Percentiles rank a stretch among this genome's conserved stretches.
These are phyloP conservation scores for Cladobotryum mycophilum DNA, from an alignment of 2,329 filamentous ascomycete genomes.

Conservation along the genomic window DNA sequence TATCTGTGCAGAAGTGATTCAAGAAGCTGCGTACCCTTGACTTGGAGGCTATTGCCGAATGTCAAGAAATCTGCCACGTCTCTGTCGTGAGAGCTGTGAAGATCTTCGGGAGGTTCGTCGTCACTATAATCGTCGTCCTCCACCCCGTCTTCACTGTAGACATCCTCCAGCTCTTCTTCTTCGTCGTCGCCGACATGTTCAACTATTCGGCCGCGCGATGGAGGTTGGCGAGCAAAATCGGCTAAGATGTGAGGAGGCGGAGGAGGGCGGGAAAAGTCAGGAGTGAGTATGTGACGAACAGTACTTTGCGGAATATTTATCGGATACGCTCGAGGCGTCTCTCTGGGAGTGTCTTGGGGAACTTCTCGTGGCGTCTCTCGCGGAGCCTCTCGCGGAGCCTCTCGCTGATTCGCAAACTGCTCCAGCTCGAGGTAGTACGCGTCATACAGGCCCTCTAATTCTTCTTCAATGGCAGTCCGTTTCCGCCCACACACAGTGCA, in stretches of 20 bases:
- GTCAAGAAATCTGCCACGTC: slow-evolving; percentile 85
- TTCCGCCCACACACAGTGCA: slow-evolving; percentile 96
- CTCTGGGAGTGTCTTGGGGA: slow-evolving; percentile 52
- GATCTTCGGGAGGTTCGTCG: slow-evolving; percentile 61
- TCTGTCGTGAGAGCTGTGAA: slow-evolving; percentile 56
- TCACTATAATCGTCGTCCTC: slow-evolving; percentile 59
- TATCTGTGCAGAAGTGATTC: slow-evolving; percentile 37
- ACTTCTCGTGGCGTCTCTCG: slow-evolving; percentile 51
- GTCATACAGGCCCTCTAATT: slow-evolving; percentile 94
- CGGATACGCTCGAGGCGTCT: slow-evolving; percentile 48
- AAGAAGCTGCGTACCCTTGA: slow-evolving; percentile 62
- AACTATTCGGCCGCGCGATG: slow-evolving; percentile 68
- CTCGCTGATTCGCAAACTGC: slow-evolving; percentile 85
- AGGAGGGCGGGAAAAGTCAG: too few relatives aligned
- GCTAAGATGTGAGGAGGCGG: too few relatives aligned
- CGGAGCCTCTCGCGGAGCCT: slow-evolving; percentile 47
- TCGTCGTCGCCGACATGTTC: slow-evolving; percentile 56
- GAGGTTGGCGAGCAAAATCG: slow-evolving; percentile 50
- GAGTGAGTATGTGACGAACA: too few relatives aligned
- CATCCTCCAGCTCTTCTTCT: slow-evolving; percentile 48
- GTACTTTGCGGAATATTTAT: too few relatives aligned
- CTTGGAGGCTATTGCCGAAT: slow-evolving; percentile 94
- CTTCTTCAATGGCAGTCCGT: slow-evolving; percentile 93
- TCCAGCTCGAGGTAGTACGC: slow-evolving; percentile 98
- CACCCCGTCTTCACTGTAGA: slow-evolving; percentile 46